Evolutionary conservation across 768 basidiomycete species (phyloP), one percentile per base, ranked within the genome.

Genomic region (Amanita inopinata): DNA sequence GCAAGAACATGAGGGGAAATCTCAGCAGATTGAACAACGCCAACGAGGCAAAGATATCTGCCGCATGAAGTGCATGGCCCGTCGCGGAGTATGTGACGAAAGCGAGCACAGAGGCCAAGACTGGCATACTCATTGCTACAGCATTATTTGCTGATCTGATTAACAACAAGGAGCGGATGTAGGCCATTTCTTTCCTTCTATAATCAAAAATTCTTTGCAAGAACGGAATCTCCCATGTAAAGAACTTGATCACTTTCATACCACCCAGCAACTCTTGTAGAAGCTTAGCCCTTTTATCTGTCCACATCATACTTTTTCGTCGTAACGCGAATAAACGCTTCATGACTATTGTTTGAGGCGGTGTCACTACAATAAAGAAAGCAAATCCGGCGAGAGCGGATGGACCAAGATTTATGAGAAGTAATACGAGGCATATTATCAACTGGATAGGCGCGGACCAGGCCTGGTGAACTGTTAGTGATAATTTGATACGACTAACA

Each of bases 191-290:
- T 38, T 73, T 71, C 37, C 63, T 65, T 40, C 93, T 70, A 53
- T 83, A 84, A 31, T 73, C 73, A 22, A 72, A 70, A 19, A 96
- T 72, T 33, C 82, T 76, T 11, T 76, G 64, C 17, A 94, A 68
- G 59, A 89, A 93, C 0, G 92, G 87, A 1, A 61, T 53, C 53
- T 91, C 88, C 88, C 88, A 92, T 4, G 84, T 80, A 59, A 93
- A 93, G 58, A 83, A 81, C 60, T 96, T 96, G 70, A 96, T 85
- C 47, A 94, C 74, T 49, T 87, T 83, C 77, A 96, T 92, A 1
- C 87, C 86, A 10, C 81, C 79, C 0, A 96, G 62, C 1, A 98
- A 69, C 56, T 98, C 93, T 57, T 93, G 91, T 8, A 96, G 71
- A 3, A 92, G 62, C 54, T 89, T 91, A 10, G 85, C 84, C 7